These are phyloP conservation scores for Pseudogymnoascus sp. DNA, from an alignment of 2,329 filamentous ascomycete species.

Conservation along the genomic window DNA sequence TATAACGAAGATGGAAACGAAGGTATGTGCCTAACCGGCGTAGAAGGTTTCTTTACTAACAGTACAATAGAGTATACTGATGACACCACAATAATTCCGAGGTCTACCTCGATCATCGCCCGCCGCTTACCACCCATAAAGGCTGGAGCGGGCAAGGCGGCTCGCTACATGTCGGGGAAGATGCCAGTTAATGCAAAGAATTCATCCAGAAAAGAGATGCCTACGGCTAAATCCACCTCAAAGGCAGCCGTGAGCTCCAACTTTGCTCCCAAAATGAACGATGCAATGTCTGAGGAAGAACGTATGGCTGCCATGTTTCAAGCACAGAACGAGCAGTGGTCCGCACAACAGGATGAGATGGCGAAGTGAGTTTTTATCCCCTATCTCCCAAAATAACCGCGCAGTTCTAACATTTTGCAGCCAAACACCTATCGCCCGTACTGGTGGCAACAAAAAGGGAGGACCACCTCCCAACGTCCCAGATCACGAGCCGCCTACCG, in stretches of 20 bases:
- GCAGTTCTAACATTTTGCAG: constrained; percentile 38
- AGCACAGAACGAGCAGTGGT: constrained; percentile 85
- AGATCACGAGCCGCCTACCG: constrained; percentile 85
- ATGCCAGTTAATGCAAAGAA: constrained; percentile 87
- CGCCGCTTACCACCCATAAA: constrained; percentile 77
- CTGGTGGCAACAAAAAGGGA: constrained; percentile 53
- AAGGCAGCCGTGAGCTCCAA: constrained; percentile 50
- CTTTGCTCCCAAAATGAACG: constrained; percentile 59
- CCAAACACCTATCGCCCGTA: constrained; percentile 57
- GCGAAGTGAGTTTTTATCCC: constrained; percentile 57
- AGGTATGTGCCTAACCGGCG: constrained; percentile 52
- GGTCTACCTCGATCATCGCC: constrained; percentile 89
- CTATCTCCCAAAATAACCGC: constrained; percentile 27
- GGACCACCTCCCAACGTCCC: constrained; percentile 62
- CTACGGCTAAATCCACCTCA: constrained; percentile 50
- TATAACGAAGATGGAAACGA: constrained; percentile 88
- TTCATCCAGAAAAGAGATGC: constrained; percentile 59
- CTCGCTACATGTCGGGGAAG: constrained; percentile 92
- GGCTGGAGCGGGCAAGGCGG: constrained; percentile 81
- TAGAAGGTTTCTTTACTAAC: constrained; percentile 27
- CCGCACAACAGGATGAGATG: constrained; percentile 87
- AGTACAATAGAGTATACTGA: constrained; percentile 76
- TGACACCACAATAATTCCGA: constrained; percentile 93
- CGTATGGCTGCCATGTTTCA: constrained; percentile 89
- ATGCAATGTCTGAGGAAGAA: constrained; percentile 85